phyloP scores from a whole-genome alignment of 176 grass and related monocot species.

The Saccharum officinarum region DNA sequence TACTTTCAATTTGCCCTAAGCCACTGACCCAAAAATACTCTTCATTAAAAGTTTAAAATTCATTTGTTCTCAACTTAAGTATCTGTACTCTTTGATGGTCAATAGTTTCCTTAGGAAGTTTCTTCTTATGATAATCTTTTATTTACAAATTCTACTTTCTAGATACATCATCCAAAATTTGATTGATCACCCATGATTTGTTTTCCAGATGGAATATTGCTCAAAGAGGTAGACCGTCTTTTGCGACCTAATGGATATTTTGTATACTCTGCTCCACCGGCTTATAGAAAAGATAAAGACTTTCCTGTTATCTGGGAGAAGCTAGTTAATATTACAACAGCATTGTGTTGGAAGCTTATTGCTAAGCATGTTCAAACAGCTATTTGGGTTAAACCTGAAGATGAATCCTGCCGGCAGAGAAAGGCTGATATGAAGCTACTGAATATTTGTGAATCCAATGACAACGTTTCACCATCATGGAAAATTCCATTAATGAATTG shows the following conservation, averaged over 20 bases:
- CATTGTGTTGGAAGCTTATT: slow-evolving; percentile 97
- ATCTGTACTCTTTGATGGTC: background rate
- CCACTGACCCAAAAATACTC: background rate
- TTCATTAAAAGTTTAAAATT: slow-evolving; percentile 28
- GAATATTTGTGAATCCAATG: slow-evolving; percentile 55
- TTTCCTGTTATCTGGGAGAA: slow-evolving; percentile 90
- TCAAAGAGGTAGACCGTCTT: slow-evolving; percentile 94
- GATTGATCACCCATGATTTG: background rate
- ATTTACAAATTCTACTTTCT: slow-evolving; percentile 7
- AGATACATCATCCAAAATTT: background rate
- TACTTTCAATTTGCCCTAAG: background rate
- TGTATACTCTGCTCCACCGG: slow-evolving; percentile 97
- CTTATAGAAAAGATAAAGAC: slow-evolving; percentile 93
- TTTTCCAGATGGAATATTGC: slow-evolving; percentile 91
- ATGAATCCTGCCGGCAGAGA: slow-evolving; percentile 65
- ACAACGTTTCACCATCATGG: slow-evolving; percentile 65
- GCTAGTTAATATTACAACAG: slow-evolving; percentile 72
- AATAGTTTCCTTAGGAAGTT: slow-evolving; percentile 8
- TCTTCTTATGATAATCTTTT: slow-evolving; percentile 22
- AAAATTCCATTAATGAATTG: slow-evolving; percentile 81
- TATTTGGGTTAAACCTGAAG: slow-evolving; percentile 90
- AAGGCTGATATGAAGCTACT: slow-evolving; percentile 72
- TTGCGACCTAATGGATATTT: slow-evolving; percentile 90
- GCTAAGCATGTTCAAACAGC: slow-evolving; percentile 88
- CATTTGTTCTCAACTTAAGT: background rate